Evolutionary conservation across 495 filamentous ascomycete species (phyloP), one percentile per base, ranked within the genome.

Genomic region (Aspergillus mulundensis): DNA sequence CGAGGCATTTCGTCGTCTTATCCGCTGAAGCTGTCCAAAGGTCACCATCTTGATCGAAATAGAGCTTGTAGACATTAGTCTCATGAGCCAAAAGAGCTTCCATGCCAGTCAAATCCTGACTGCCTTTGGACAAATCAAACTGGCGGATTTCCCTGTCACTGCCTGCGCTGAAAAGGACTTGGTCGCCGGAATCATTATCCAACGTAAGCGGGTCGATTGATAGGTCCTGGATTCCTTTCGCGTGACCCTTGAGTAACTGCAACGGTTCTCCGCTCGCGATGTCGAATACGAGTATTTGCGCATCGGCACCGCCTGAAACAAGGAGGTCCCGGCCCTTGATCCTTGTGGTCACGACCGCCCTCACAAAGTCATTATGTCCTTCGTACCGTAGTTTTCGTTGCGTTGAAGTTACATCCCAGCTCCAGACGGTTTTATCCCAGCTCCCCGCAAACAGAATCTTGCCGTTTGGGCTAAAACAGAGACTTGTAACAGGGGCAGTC

Each of bases 1-100:
- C 79, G 15, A 95, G 76, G 63, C 87, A 89, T 62, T 90, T 90
- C 2, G 84, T 83, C 0, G 84, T 89, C 38, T 87, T 91, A 65
- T 98, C 94, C 12, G 90, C 89, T 28, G 87, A 92, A 2, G 92
- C 87, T 12, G 91, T 95, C 89, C 89, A 97, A 24, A 97, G 74
- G 60, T 97, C 93, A 2, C 75, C 78, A 51, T 90, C 89, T 21
- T 66, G 72, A 19, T 84, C 85, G 46, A 88, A 86, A 54, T 92
- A 87, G 10, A 97, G 69, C 62, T 80, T 85, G 69, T 96, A 89
- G 12, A 98, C 86, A 58, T 86, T 94, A 3, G 94, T 98, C 20
- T 95, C 91, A 70, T 97, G 93, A 44, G 86, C 85, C 12, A 88
- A 69, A 28, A 97, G 82, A 1, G 88, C 82, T 12, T 81, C 78